Conservation (phyloP, 352 stramenopile genomes). For the Halophytophthora polymorphica region DNA sequence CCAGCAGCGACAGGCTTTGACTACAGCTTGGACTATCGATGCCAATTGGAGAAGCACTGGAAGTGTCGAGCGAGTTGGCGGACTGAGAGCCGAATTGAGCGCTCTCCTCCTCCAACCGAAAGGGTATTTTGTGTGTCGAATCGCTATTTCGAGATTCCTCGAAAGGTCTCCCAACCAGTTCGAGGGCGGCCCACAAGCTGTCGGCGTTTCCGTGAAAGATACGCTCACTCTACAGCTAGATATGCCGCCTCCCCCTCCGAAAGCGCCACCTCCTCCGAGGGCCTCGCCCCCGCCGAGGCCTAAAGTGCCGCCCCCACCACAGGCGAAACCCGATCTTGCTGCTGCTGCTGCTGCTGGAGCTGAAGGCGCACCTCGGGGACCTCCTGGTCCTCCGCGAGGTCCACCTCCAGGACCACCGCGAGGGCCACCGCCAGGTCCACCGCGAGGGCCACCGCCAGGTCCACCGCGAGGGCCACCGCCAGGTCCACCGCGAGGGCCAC, state of each 20-base stretch:
- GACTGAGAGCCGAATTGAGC: not conserved
- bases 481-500: conserved; percentile 25
- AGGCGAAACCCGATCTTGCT: conserved; percentile 6
- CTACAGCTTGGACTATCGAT: conserved; percentile 5
- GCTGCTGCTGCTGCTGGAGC: not conserved
- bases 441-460: conserved; percentile 21
- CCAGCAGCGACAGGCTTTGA: too few species aligned
- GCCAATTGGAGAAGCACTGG: not conserved
- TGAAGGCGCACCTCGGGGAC: conserved; percentile 7
- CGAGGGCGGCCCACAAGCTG: not conserved
- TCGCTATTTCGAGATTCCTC: not conserved
- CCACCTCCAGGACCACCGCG: conserved; percentile 15
- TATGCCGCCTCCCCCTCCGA: conserved; percentile 22
- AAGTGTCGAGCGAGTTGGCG: not conserved
- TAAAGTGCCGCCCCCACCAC: conserved; percentile 13
- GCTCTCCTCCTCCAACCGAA: not conserved
- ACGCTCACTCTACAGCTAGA: conserved; percentile 2
- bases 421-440: conserved; percentile 14
- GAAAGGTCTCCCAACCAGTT: not conserved
- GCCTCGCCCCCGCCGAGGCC: conserved; percentile 19
- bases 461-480: conserved; percentile 29
- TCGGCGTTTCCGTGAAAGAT: conserved; percentile 9
- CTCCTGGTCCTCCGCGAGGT: conserved; percentile 23
- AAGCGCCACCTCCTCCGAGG: conserved; percentile 11
- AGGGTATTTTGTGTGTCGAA: conserved; percentile 15